Evolutionary conservation across 2,329 filamentous ascomycete genomes (phyloP), one percentile per base, ranked within the genome.

Genomic region (Phoma herbarum): DNA sequence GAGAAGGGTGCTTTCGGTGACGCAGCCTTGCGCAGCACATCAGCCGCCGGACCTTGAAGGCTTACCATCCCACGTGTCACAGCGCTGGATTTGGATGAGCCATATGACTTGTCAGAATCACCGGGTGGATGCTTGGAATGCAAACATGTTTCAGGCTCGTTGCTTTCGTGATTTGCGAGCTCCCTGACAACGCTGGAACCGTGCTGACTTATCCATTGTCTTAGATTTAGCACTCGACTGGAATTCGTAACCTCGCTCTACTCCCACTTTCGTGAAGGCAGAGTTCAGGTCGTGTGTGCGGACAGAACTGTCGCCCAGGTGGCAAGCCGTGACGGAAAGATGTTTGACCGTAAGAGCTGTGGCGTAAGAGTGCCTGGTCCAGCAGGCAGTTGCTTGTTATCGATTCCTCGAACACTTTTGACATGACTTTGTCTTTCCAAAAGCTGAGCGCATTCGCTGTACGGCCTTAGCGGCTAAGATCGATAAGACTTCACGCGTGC

Each of bases 51-150:
- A 57, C 51, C 20, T 20, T 43, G 54, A 58, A 45, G 55, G 65
- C 68, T 68, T 70, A 70, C 68, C 66, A 70, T 58, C 69, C 69
- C 73, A 76, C 72, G 68, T 76, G 73, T 74, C 67, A 66, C 65
- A 60, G 58, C 53, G 56, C 64, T 58, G 51, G 62, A 65, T 66
- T 58, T 55, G 56, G 57, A 46, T 41, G 58, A 64, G 53, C 65
- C 68, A 56, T 66, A 71, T 73, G 71, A 74, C 72, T 67, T 70
- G 60, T 54, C 52, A 44, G 57, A 58, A 57, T 65, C 62, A 68
- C 62, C 57, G 48, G 64, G 42, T 63, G 57, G 58, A 65, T 62
- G 67, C 62, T 69, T 59, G 66, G 67, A 71, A 71, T 73, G 70
- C 68, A 70, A 69, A 73, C 63, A 56, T 65, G 67, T 71, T 69